Base-by-base conservation (phyloP, 2,329 filamentous ascomycete genomes). In the Verticillium albo-atrum region DNA sequence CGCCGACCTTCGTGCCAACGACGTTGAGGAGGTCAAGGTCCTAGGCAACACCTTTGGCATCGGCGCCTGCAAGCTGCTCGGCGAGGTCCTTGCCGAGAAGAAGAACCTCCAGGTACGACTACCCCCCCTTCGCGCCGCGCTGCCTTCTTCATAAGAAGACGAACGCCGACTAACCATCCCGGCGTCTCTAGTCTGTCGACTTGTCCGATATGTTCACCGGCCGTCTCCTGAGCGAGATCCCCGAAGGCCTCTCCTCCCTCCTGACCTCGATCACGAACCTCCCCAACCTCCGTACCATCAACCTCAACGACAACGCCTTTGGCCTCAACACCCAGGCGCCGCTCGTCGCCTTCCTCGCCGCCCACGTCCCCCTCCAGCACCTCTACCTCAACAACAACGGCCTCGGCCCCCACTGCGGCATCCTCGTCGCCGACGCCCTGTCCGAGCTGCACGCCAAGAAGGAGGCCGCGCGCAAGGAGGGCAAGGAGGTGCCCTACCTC, bases 301-400 rank as follows among this genome's bases (percentile, higher is more conserved):
- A 98, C 76, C 84, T 99, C 47, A 97, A 94, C 77, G 95, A 99
- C 77, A 99, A 99, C 76, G 95, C 95, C 53, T 99, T 99, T 70
- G 95, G 95, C 59, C 86, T 97, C 62, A 97, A 97, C 77, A 97
- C 92, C 17, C 90, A 96, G 74, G 92, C 91, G 35, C 95, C 94
- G 10, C 86, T 99, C 55, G 91, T 97, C 66, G 90, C 91, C 61
- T 99, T 99, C 79, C 86, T 99, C 63, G 88, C 90, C 58, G 84
- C 88, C 60, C 94, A 98, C 77, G 86, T 90, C 3, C 94, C 95
- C 3, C 87, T 99, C 50, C 92, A 93, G 75, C 93, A 97, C 75
- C 86, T 99, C 28, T 92, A 96, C 76, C 87, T 99, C 60, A 98
- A 98, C 82, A 99, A 99, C 82, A 99, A 99, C 75, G 95, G 95